A percentile compares a stretch with the other conserved stretches of the same genome.
Evolutionary conservation across 768 basidiomycete genomes (phyloP).

Genomic region (Leucosporidium yakuticum): DNA sequence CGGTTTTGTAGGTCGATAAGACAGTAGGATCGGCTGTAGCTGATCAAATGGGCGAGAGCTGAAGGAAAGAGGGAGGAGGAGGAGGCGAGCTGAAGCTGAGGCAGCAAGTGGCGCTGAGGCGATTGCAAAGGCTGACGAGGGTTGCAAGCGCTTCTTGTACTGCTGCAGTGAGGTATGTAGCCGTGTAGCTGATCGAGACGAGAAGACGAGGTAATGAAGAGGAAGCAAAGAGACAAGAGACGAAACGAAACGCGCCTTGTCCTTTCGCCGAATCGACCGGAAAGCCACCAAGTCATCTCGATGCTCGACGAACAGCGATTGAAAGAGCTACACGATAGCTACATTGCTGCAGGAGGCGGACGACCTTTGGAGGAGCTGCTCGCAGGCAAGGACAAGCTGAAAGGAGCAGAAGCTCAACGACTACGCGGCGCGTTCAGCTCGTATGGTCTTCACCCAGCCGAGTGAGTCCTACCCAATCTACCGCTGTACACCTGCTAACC

Average conservation of each 20-base stretch:
- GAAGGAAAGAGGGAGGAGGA: neutral
- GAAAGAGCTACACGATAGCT: neutral
- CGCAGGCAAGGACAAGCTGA: neutral
- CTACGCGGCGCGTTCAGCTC: neutral
- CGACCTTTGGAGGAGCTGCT: slow-evolving; percentile 8
- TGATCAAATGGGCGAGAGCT: neutral
- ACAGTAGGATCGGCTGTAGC: neutral
- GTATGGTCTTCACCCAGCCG: neutral
- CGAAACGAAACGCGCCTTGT: no score
- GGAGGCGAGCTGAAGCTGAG: neutral
- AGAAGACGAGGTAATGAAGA: no score
- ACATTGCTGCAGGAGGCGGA: neutral
- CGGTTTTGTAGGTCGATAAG: neutral
- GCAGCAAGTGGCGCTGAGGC: no score
- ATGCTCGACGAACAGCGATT: neutral
- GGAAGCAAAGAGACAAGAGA: no score
- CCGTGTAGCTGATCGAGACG: no score
- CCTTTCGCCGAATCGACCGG: no score
- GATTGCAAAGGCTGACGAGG: no score
- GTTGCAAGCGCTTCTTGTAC: no score
- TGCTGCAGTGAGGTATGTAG: no score
- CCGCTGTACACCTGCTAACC: neutral
- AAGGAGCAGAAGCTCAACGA: slow-evolving; percentile 5
- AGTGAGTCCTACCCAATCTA: neutral
- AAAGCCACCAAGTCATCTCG: no score